These are phyloP conservation scores for Amaranthus cruentus DNA, from an alignment of 148 eudicot species.

Conservation along the genomic window DNA sequence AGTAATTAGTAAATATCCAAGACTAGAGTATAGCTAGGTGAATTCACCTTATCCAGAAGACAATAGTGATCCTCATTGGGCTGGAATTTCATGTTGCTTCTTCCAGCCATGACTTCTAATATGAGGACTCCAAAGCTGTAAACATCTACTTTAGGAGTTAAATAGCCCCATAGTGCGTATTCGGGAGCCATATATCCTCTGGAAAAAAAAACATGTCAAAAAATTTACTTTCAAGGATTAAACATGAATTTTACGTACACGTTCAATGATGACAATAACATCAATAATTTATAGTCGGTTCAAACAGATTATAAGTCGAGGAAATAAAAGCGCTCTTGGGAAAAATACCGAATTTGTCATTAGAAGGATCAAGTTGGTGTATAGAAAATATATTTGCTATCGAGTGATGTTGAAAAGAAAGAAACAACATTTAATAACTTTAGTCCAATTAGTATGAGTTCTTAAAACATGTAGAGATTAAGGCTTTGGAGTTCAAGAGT, in stretches of 20 bases:
- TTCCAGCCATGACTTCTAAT: constrained; percentile 54
- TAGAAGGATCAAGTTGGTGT: too few relatives aligned
- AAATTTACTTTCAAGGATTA: too few relatives aligned
- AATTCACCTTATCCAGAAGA: constrained; percentile 52
- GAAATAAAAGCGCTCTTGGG: background rate
- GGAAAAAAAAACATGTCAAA: background rate
- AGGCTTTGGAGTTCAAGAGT: background rate
- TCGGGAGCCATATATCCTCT: constrained; percentile 77
- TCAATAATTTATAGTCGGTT: too few relatives aligned
- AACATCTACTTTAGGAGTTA: constrained; percentile 61
- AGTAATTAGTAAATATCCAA: too few relatives aligned
- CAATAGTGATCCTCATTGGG: constrained; percentile 37
- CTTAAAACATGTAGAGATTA: background rate
- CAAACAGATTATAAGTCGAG: too few relatives aligned
- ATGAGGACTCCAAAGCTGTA: constrained; percentile 61
- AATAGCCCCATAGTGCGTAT: constrained; percentile 57
- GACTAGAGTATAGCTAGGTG: too few relatives aligned
- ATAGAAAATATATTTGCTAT: too few relatives aligned
- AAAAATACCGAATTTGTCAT: too few relatives aligned
- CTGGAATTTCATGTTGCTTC: constrained; percentile 41
- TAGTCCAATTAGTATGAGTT: background rate
- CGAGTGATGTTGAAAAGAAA: too few relatives aligned
- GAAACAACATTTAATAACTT: too few relatives aligned
- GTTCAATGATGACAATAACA: too few relatives aligned
- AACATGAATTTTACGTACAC: too few relatives aligned